Conservation (phyloP, 345 rosid genomes). For the Streptanthus diversifolius region DNA sequence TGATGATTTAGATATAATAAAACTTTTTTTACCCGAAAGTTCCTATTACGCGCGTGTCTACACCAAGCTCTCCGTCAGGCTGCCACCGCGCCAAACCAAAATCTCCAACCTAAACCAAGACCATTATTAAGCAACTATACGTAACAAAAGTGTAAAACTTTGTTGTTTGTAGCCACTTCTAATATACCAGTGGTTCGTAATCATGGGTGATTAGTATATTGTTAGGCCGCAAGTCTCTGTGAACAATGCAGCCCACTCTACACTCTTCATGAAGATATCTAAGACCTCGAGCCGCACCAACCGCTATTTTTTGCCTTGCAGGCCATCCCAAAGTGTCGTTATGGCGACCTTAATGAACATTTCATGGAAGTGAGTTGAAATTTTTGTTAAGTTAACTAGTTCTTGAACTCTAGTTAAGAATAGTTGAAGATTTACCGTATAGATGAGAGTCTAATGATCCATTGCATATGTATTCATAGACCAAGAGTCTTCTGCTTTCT, state of each 20-base stretch:
- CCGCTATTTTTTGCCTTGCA: slow-evolving; percentile 57
- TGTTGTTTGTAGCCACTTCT: not conserved
- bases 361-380: not conserved
- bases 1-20: not conserved
- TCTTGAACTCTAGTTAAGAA: not conserved
- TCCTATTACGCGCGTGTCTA: slow-evolving; percentile 53
- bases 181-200: slow-evolving; percentile 52
- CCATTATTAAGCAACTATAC: not conserved
- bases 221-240: slow-evolving; percentile 62
- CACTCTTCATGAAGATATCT: slow-evolving; percentile 74
- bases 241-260: slow-evolving; percentile 67
- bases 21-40: slow-evolving; percentile 50
- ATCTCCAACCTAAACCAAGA: slow-evolving; percentile 51
- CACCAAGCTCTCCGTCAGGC: slow-evolving; percentile 53
- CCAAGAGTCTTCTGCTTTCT: slow-evolving; percentile 49
- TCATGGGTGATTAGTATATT: slow-evolving; percentile 71
- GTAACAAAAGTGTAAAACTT: not conserved
- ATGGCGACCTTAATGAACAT: slow-evolving; percentile 25
- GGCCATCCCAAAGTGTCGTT: slow-evolving; percentile 38
- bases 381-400: not conserved
- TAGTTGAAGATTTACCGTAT: slow-evolving; percentile 43
- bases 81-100: slow-evolving; percentile 70
- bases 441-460: slow-evolving; percentile 63
- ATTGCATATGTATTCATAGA: slow-evolving; percentile 64
- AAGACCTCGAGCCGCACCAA: slow-evolving; percentile 70